phyloP scores from a whole-genome alignment of 768 basidiomycete genomes.

The Suillus cothurnatus region DNA sequence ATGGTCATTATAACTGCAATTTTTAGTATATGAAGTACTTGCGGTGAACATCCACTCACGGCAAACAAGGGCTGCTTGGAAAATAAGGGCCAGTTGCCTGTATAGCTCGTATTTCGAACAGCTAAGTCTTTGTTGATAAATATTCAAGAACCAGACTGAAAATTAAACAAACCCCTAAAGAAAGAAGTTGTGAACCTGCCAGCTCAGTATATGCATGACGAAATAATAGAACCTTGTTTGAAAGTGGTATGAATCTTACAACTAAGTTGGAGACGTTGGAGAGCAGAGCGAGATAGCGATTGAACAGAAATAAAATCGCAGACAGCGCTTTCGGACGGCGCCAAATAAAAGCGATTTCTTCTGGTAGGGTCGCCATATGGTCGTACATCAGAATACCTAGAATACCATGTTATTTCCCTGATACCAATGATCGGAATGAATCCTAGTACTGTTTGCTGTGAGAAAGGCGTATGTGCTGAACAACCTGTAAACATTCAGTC shows the following conservation, averaged over 20 bases:
- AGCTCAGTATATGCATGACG: not conserved
- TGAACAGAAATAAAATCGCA: not conserved
- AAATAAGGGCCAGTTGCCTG: not conserved
- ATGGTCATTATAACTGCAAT: conserved; percentile 45
- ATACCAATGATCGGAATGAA: not conserved
- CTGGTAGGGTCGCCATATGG: not conserved
- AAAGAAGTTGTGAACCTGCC: not conserved
- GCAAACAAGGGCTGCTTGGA: not conserved
- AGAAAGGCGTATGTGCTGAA: not conserved
- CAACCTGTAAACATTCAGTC: too few relatives aligned
- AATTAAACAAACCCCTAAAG: conserved; percentile 3
- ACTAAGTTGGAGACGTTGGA: not conserved
- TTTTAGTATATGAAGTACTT: not conserved
- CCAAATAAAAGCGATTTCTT: not conserved
- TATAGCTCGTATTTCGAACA: not conserved
- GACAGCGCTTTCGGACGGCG: not conserved
- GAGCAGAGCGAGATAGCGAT: not conserved
- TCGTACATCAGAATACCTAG: not conserved
- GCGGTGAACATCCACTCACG: not conserved
- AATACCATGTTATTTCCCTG: not conserved
- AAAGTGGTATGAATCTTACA: fast-evolving
- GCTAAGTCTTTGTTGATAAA: not conserved
- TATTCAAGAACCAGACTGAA: not conserved
- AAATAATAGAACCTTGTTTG: not conserved
- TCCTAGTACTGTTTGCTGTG: not conserved